Conservation (phyloP, 495 filamentous ascomycete species). For the Neurospora hispaniola region DNA sequence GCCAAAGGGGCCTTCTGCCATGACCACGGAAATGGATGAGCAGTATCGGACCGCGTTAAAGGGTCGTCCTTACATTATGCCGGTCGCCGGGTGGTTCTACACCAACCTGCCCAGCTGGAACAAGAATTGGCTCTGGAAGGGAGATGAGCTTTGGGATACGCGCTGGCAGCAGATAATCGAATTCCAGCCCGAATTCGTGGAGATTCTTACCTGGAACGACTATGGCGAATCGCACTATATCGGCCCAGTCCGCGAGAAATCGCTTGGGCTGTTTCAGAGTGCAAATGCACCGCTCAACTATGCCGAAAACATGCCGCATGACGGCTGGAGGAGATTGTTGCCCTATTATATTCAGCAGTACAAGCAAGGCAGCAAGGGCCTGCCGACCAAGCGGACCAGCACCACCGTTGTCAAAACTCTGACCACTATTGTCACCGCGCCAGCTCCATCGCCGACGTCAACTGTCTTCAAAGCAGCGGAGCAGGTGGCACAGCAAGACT, state of each 20-base stretch:
- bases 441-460: background rate
- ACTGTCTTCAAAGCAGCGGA: background rate
- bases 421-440: background rate
- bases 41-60: slow-evolving; percentile 33
- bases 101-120: slow-evolving; percentile 41
- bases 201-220: slow-evolving; percentile 64
- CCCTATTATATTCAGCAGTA: slow-evolving; percentile 16
- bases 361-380: slow-evolving; percentile 7
- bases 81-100: slow-evolving; percentile 58
- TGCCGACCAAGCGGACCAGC: background rate
- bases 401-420: background rate
- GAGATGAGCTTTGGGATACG: slow-evolving; percentile 47
- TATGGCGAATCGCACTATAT: slow-evolving; percentile 55
- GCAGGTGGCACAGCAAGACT: background rate
- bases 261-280: slow-evolving; percentile 8
- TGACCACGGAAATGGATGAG: slow-evolving; percentile 35
- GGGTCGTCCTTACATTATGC: slow-evolving; percentile 44
- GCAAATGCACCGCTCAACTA: slow-evolving; percentile 13
- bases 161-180: slow-evolving; percentile 46
- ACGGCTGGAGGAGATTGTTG: slow-evolving; percentile 17
- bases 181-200: slow-evolving; percentile 43
- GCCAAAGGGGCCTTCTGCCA: slow-evolving; percentile 35
- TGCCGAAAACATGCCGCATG: slow-evolving; percentile 6
- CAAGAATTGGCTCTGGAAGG: slow-evolving; percentile 53
- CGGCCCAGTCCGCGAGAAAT: slow-evolving; percentile 25